Evolutionary conservation across 148 eudicot genomes (phyloP), one percentile per base, ranked within the genome.

Genomic region (Fagopyrum homotropicum): DNA sequence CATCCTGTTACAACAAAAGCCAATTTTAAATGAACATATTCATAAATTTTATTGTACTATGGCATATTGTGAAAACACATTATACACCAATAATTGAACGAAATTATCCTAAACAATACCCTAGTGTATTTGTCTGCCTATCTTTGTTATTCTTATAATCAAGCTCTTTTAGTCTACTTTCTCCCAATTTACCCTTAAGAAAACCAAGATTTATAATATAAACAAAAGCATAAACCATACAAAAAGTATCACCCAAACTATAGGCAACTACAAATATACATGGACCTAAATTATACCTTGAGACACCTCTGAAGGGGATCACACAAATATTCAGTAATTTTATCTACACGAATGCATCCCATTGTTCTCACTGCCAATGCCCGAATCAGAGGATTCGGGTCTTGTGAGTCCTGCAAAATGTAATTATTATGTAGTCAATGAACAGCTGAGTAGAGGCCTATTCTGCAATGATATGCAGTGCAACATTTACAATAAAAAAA

Each of bases 311-410:
- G 98, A 60, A 94, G 97, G 55, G 98, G 98, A 79, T 94, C 98
- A 84, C 98, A 94, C 29, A 94, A 77, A 79, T 94, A 94, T 81
- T 94, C 98, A 3, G 98, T 94, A 80, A 94, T 94, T 81, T 94
- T 94, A 80, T 94, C 98, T 73, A 95, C 98, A 68, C 97, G 93
- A 61, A 95, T 95, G 86, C 98, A 95, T 44, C 98, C 98, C 98
- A 95, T 95, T 45, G 98, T 95, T 82, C 98, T 79, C 75, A 95
- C 98, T 82, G 98, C 98, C 86, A 95, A 86, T 47, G 98, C 97
- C 81, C 97, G 93, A 75, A 94, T 94, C 69, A 94, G 80, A 74
- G 98, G 98, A 82, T 94, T 94, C 77, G 96, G 96, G 72, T 94
- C 98, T 80, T 94, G 98, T 16, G 98, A 91, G 79, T 94, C 98